A percentile compares a stretch with the other conserved stretches of the same genome.
These are phyloP conservation scores for Globisporangium megalacanthum DNA, from an alignment of 352 stramenopile species.

Conservation along the genomic window DNA sequence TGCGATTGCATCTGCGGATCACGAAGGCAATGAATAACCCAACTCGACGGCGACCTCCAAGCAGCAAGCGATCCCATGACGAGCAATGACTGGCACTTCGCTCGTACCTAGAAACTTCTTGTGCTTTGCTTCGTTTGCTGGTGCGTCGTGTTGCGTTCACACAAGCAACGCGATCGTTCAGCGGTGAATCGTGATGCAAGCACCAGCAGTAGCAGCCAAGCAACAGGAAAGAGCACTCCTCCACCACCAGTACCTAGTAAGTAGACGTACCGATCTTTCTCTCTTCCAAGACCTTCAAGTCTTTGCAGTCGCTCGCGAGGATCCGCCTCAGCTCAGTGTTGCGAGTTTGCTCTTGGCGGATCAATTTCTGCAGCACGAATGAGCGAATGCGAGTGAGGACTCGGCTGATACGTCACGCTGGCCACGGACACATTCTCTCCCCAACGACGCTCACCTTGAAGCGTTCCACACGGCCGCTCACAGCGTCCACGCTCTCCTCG, in stretches of 20 bases:
- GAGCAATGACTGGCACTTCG: background rate
- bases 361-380: slow-evolving; percentile 24
- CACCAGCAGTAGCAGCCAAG: slow-evolving; percentile 2
- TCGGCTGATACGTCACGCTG: background rate
- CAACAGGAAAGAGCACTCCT: no score
- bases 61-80: no score
- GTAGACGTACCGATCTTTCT: slow-evolving; percentile 36
- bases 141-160: background rate
- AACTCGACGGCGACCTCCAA: no score
- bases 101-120: slow-evolving; percentile 29
- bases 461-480: slow-evolving; percentile 40
- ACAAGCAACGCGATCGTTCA: background rate
- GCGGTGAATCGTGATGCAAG: background rate
- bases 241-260: background rate
- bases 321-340: slow-evolving; percentile 28
- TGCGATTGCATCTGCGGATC: slow-evolving; percentile 23
- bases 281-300: slow-evolving; percentile 36
- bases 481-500: slow-evolving; percentile 38
- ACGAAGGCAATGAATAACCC: background rate
- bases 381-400: background rate
- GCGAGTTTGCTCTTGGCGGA: slow-evolving; percentile 32
- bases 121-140: slow-evolving; percentile 43
- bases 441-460: slow-evolving; percentile 34
- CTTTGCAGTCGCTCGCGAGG: slow-evolving; percentile 19
- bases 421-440: background rate